phyloP scores from a whole-genome alignment of 768 basidiomycete species.

The Amanita pseudoporphyria region DNA sequence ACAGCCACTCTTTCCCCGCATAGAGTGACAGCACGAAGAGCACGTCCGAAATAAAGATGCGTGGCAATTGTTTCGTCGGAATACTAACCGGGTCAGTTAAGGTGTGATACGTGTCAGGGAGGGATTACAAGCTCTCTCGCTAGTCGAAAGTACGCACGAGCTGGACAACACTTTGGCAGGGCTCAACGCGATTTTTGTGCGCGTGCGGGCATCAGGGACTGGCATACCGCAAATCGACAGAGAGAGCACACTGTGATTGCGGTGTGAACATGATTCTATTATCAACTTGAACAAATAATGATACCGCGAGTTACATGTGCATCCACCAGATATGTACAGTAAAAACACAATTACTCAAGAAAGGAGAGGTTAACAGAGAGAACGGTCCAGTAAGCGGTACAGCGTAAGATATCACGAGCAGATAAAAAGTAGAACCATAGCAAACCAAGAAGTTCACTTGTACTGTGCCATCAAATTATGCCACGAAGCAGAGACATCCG shows the following conservation, averaged over 20 bases:
- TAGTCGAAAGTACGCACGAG: conserved; percentile 30
- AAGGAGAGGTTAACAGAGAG: neutral
- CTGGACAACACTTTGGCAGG: conserved; percentile 43
- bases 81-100: conserved; percentile 26
- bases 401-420: neutral
- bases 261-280: conserved; percentile 5
- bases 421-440: neutral
- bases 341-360: neutral
- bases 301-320: conserved; percentile 10
- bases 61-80: conserved; percentile 41
- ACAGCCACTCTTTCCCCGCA: conserved; percentile 56
- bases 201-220: conserved; percentile 57
- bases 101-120: neutral
- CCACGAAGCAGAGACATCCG: conserved; percentile 35
- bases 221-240: conserved; percentile 32
- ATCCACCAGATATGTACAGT: neutral
- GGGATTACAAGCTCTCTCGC: neutral
- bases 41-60: conserved; percentile 50
- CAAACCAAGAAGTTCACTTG: conserved; percentile 16
- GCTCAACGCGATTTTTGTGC: conserved; percentile 53
- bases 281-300: conserved; percentile 23
- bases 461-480: conserved; percentile 39
- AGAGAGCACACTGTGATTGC: neutral
- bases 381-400: neutral
- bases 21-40: conserved; percentile 55